These are phyloP conservation scores for Pleurotus eryngii DNA, from an alignment of 768 basidiomycete species.

Conservation along the genomic window DNA sequence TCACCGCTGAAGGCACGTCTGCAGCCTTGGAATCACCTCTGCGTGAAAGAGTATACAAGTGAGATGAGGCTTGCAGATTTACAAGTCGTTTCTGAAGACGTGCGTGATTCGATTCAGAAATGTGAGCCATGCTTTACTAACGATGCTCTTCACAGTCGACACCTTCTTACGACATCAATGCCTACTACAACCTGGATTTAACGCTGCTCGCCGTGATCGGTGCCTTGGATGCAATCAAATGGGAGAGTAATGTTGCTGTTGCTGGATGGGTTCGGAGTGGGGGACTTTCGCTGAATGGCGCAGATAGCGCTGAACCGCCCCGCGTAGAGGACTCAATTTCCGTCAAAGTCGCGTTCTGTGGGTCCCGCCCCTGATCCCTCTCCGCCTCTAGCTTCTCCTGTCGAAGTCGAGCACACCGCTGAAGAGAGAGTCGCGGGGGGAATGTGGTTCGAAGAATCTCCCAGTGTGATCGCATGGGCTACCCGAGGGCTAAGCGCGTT, in stretches of 20 bases:
- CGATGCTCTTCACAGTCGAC: neutral
- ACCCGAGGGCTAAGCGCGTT: constrained; percentile 47
- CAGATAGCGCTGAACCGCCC: neutral
- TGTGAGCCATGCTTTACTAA: too few relatives aligned
- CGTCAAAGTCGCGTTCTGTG: neutral
- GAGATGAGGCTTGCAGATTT: constrained; percentile 34
- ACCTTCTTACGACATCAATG: too few relatives aligned
- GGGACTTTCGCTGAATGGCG: constrained; percentile 24
- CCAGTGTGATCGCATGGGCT: constrained; percentile 48
- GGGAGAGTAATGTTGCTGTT: constrained; percentile 63
- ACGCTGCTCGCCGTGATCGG: constrained; percentile 67
- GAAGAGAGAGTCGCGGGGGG: constrained; percentile 1
- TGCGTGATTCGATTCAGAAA: too few relatives aligned
- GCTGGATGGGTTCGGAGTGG: constrained; percentile 64
- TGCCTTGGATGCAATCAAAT: constrained; percentile 55
- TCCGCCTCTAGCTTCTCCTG: neutral
- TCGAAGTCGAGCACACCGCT: neutral
- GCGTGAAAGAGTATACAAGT: constrained; percentile 64
- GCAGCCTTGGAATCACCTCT: constrained; percentile 83
- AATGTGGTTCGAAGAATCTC: constrained; percentile 54
- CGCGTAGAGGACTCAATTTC: neutral
- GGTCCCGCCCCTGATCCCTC: neutral
- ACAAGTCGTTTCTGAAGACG: constrained; percentile 4
- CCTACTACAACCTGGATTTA: constrained; percentile 35
- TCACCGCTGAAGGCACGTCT: constrained; percentile 54